Percentiles rank a stretch among this genome's conserved stretches.
phyloP scores from a whole-genome alignment of 352 stramenopile genomes.

The Pythium dissimile region DNA sequence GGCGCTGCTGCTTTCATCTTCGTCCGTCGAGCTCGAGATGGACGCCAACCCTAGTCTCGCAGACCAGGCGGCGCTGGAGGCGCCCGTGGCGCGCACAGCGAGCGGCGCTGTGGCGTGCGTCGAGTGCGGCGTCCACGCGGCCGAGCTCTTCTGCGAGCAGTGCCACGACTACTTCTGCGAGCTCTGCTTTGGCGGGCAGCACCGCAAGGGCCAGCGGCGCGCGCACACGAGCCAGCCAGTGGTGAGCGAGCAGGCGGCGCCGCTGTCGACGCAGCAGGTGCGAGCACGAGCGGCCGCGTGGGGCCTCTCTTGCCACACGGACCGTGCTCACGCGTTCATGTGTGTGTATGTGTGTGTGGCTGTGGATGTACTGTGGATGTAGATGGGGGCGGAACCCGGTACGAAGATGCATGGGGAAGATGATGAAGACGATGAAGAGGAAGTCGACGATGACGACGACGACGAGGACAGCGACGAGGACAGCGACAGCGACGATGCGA shows the following conservation, averaged over 20 bases:
- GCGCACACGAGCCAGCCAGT: constrained; percentile 79
- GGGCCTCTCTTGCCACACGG: no score
- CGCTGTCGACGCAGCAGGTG: constrained; percentile 19
- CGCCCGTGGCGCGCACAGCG: constrained; percentile 26
- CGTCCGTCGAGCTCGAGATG: neutral
- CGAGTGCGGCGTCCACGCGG: constrained; percentile 63
- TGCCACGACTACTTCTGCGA: constrained; percentile 89
- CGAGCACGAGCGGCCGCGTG: neutral
- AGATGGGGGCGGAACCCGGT: neutral
- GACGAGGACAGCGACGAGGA: constrained; percentile 9
- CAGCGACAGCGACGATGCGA: constrained; percentile 13
- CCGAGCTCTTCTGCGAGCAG: constrained; percentile 82
- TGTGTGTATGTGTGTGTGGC: no score
- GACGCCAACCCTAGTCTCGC: neutral
- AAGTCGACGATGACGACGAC: constrained; percentile 6
- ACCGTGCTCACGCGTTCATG: no score
- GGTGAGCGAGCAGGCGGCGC: constrained; percentile 1
- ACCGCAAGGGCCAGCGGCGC: constrained; percentile 79
- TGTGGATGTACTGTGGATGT: constrained; percentile 8
- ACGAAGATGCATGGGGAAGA: constrained; percentile 9
- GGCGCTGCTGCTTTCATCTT: constrained; percentile 50
- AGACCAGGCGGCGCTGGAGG: constrained; percentile 2
- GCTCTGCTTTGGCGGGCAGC: constrained; percentile 78
- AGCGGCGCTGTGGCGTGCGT: constrained; percentile 56
- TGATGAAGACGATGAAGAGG: constrained; percentile 17